These are phyloP conservation scores for Phytophthora idaei DNA, from an alignment of 352 stramenopile species.

Conservation along the genomic window DNA sequence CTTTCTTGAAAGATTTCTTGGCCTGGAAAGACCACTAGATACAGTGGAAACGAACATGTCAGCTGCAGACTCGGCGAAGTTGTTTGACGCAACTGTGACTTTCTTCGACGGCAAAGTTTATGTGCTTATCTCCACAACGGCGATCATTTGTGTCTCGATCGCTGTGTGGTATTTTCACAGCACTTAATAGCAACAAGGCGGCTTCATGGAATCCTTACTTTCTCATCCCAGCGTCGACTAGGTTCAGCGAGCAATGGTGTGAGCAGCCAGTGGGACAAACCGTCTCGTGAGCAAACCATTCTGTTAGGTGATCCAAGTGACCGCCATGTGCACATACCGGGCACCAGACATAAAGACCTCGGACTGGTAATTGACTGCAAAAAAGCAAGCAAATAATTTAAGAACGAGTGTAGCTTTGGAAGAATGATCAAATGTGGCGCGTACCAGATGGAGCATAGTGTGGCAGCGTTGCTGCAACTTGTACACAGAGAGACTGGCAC, in stretches of 20 bases:
- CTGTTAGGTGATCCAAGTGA: conserved; percentile 82
- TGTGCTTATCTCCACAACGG: conserved; percentile 24
- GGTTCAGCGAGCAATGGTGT: conserved; percentile 63
- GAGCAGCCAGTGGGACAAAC: conserved; percentile 82
- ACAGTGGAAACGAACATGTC: conserved; percentile 15
- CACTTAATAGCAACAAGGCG: conserved; percentile 9
- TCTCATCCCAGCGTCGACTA: conserved; percentile 28
- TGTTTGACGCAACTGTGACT: conserved; percentile 15
- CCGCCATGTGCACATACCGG: conserved; percentile 91
- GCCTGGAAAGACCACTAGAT: conserved; percentile 4
- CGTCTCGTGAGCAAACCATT: conserved; percentile 78
- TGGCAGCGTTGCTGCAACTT: conserved; percentile 76
- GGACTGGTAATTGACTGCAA: conserved; percentile 81
- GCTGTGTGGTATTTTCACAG: conserved; percentile 35
- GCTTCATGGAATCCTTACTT: conserved; percentile 2
- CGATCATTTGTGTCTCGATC: conserved; percentile 26
- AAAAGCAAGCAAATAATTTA: conserved; percentile 3
- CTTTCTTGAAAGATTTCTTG: conserved; percentile 27
- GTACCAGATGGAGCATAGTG: conserved; percentile 88
- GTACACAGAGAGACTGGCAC: conserved; percentile 56
- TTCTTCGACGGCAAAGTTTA: conserved; percentile 17
- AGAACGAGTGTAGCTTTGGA: conserved; percentile 1
- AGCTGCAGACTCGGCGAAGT: conserved; percentile 8
- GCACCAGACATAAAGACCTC: conserved; percentile 91
- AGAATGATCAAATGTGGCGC: background rate